Conservation (phyloP, 495 filamentous ascomycete species). For the Aspergillus saccharolyticus region DNA sequence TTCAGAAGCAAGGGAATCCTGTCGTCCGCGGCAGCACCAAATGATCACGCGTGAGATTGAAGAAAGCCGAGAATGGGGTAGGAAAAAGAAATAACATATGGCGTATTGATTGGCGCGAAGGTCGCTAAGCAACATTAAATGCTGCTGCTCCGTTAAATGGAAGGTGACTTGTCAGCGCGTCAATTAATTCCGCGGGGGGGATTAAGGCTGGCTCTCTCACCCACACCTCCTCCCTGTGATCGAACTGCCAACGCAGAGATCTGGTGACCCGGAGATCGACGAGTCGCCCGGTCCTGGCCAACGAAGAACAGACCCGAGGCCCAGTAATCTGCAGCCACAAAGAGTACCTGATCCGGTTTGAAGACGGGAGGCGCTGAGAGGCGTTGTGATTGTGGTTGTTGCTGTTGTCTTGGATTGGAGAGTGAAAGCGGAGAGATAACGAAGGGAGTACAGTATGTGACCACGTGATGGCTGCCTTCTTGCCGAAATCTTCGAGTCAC, state of each 20-base stretch:
- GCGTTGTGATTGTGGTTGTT: neutral
- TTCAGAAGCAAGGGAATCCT: neutral
- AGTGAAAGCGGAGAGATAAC: neutral
- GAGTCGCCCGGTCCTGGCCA: constrained; percentile 9
- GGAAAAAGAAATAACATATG: neutral
- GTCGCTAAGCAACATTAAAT: constrained; percentile 9
- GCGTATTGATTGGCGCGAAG: constrained; percentile 12
- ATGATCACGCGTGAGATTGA: constrained; percentile 6
- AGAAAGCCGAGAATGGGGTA: neutral
- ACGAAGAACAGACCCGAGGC: neutral
- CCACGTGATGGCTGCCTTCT: neutral
- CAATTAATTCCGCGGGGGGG: constrained; percentile 7
- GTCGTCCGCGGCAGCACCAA: neutral
- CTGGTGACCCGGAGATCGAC: constrained; percentile 40
- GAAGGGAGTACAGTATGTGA: constrained; percentile 3
- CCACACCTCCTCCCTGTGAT: constrained; percentile 15
- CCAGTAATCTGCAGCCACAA: neutral
- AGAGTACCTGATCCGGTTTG: constrained; percentile 1
- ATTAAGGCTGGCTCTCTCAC: constrained; percentile 8
- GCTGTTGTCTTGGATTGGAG: too few species aligned
- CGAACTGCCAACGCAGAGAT: constrained; percentile 39
- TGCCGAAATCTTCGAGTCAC: neutral
- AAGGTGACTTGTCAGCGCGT: constrained; percentile 16
- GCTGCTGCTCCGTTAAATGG: neutral
- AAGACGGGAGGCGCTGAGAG: neutral